Percentiles rank a stretch among this genome's conserved stretches.
These are phyloP conservation scores for Phytophthora colocasiae DNA, from an alignment of 352 stramenopile genomes.

Conservation along the genomic window DNA sequence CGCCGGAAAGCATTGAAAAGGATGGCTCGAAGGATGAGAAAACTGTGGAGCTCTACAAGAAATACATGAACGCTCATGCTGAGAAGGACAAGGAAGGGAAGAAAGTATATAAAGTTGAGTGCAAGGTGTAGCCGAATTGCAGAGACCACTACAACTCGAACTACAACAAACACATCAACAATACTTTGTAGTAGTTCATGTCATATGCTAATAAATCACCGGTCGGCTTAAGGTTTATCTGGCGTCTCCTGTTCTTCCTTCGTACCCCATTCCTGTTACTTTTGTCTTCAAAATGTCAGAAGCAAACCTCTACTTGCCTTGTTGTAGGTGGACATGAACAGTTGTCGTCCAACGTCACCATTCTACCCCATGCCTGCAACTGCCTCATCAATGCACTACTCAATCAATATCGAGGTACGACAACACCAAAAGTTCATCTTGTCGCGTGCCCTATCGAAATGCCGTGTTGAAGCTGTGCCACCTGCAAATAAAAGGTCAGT, in stretches of 20 bases:
- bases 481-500: slow-evolving; percentile 25
- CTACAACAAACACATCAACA: background rate
- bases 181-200: background rate
- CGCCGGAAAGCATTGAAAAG: slow-evolving; percentile 1
- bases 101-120: background rate
- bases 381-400: background rate
- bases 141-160: background rate
- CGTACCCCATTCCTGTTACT: slow-evolving; percentile 7
- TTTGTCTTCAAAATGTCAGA: slow-evolving; percentile 31
- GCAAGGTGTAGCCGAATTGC: slow-evolving; percentile 2
- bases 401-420: slow-evolving; percentile 1
- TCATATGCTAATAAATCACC: slow-evolving; percentile 39
- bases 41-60: slow-evolving; percentile 9
- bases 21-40: slow-evolving; percentile 1
- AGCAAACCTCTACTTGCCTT: slow-evolving; percentile 14
- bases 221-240: slow-evolving; percentile 23
- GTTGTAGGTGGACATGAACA: slow-evolving; percentile 10
- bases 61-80: background rate
- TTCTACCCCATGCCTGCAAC: slow-evolving; percentile 2
- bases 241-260: background rate
- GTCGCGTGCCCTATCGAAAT: slow-evolving; percentile 56
- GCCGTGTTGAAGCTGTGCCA: slow-evolving; percentile 61
- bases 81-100: background rate
- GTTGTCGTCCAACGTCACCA: background rate
- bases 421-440: slow-evolving; percentile 30